Base-by-base conservation (phyloP, 192 early-diverging fungal species). In the Globomyces pollinis-pini region DNA sequence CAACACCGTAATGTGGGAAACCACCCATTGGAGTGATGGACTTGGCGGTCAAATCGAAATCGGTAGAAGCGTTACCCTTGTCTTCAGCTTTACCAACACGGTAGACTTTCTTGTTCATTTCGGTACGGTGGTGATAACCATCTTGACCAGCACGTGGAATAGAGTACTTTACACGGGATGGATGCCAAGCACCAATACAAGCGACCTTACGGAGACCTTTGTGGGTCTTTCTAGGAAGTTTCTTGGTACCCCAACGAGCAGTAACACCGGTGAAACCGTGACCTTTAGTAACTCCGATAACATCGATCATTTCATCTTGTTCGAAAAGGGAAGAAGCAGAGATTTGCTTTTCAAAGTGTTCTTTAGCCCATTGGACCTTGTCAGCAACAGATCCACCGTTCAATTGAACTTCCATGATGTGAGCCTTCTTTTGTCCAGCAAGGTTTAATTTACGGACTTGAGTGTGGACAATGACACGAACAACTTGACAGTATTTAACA, bases 41-140 rank as follows among this genome's bases (percentile, higher is more conserved):
- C 87, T 99, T 97, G 67, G 79, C 81, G 50, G 96, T 97, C 39
- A 91, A 66, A 73, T 99, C 96, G 81, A 88, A 94, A 72, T 96
- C 93, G 73, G 96, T 99, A 69, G 91, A 75, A 70, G 84, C 94
- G 75, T 75, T 88, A 57, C 74, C 73, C 63, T 78, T 76, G 59
- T 84, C 78, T 63, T 86, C 88, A 56, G 68, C 77, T 66, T 88
- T 90, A 54, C 87, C 93, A 56, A 99, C 87, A 68, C 94, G 90
- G 88, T 97, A 99, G 84, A 99, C 95, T 89, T 99, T 99, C 91
- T 96, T 97, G 90, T 99, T 99, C 62, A 94, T 73, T 81, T 99
- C 96, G 62, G 94, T 97, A 88, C 96, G 94, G 86, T 97, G 96
- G 83, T 99, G 96, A 87, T 93, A 97, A 84, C 96, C 96, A 80